These are phyloP conservation scores for Fraxinus greggii DNA, from an alignment of 305 asterid genomes.

Conservation along the genomic window DNA sequence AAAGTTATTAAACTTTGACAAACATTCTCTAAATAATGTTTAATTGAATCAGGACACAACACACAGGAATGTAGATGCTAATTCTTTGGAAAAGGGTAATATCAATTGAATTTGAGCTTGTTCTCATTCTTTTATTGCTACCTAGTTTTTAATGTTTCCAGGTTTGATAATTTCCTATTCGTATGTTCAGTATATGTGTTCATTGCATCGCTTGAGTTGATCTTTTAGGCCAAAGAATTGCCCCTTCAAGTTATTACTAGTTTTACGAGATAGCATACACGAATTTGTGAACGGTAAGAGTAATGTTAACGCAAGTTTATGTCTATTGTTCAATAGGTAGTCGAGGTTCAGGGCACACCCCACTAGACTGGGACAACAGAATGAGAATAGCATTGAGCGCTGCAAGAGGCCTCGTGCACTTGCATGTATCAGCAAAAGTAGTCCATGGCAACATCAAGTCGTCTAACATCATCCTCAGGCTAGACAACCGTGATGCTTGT, in stretches of 20 bases:
- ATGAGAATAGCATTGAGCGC: slow-evolving; percentile 69
- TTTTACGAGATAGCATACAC: neutral
- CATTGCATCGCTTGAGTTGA: neutral
- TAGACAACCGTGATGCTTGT: slow-evolving; percentile 58
- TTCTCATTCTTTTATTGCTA: neutral
- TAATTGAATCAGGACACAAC: neutral
- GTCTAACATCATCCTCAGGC: slow-evolving; percentile 81
- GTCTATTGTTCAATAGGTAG: slow-evolving; percentile 54
- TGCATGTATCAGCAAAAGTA: slow-evolving; percentile 63
- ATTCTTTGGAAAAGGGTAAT: neutral
- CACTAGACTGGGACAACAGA: slow-evolving; percentile 92
- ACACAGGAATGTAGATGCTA: neutral
- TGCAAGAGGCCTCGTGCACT: slow-evolving; percentile 79
- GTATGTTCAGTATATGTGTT: neutral
- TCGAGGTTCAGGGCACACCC: slow-evolving; percentile 96
- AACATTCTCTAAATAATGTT: neutral
- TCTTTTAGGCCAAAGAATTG: neutral
- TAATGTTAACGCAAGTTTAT: neutral
- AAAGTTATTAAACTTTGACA: neutral
- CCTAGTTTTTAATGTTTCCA: neutral
- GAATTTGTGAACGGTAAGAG: neutral
- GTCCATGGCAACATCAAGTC: slow-evolving; percentile 96
- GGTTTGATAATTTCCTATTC: neutral
- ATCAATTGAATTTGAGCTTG: neutral
- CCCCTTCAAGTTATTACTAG: neutral